Evolutionary conservation across 305 asterid species (phyloP), one percentile per base, ranked within the genome.

Genomic region (Galium porrigens): DNA sequence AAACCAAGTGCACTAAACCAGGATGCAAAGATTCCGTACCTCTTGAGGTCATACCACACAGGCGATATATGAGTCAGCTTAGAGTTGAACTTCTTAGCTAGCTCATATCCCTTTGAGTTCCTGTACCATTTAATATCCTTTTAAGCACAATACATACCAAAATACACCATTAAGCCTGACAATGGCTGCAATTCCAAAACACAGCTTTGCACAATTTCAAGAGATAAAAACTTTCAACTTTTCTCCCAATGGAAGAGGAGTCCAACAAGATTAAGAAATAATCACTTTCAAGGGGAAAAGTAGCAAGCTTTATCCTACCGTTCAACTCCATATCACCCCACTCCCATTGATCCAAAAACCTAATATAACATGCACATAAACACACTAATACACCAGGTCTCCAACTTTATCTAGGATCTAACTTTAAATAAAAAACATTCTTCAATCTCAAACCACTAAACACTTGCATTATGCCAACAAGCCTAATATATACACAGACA

Each of bases 61-160:
- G 97, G 97, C 12, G 96, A 89, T 42, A 92, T 68, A 79, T 92
- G 99, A 55, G 95, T 89, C 14, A 89, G 78, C 85, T 92, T 92
- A 68, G 86, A 71, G 68, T 70, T 73, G 66, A 84, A 89, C 81
- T 82, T 87, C 87, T 85, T 89, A 70, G 95, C 97, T 82, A 83
- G 69, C 41, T 84, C 91, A 81, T 85, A 89, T 12, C 99, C 99
- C 79, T 80, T 88, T 29, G 95, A 79, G 76, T 89, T 89, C 99
- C 99, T 92, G 85, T 78, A 76, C 60, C 72, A 74, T 65, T 44
- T 3, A 44, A 30, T 42, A 59, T 27, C 66, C 61, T 57, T n/a
- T 53, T 55, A 12, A 41, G 25, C 52, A 34, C 5, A 36, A 39
- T 9, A 1, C 15, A 29, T 25, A 54, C 2, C 14, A 53, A 20